A percentile compares a stretch with the other conserved stretches of the same genome.
These are phyloP conservation scores for Hibiscus syriacus DNA, from an alignment of 345 rosid species.

Conservation along the genomic window DNA sequence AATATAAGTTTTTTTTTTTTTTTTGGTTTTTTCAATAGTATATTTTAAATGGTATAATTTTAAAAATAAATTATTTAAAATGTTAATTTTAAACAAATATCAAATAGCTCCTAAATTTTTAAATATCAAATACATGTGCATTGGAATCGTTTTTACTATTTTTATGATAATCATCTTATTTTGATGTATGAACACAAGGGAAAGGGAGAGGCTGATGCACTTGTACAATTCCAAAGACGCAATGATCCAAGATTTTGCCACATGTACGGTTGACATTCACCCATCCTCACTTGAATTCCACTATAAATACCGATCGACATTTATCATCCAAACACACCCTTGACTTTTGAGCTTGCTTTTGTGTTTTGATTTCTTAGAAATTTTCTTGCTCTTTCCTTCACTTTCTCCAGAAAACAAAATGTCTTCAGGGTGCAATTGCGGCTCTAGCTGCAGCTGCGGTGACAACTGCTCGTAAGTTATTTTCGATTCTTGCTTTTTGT, in stretches of 20 bases:
- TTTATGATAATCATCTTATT: too few relatives aligned
- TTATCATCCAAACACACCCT: background rate
- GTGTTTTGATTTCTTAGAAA: background rate
- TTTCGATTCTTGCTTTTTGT: background rate
- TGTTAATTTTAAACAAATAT: too few relatives aligned
- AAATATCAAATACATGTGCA: too few relatives aligned
- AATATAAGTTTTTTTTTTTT: too few relatives aligned
- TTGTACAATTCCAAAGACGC: background rate
- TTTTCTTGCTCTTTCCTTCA: too few relatives aligned
- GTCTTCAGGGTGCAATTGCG: conserved; percentile 5
- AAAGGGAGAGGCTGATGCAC: background rate
- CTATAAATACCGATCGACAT: background rate
- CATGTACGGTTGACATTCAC: background rate
- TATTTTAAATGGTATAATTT: too few relatives aligned
- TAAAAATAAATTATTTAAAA: too few relatives aligned
- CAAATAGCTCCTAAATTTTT: too few relatives aligned
- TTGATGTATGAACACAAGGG: too few relatives aligned
- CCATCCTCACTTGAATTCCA: background rate
- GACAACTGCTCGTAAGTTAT: background rate
- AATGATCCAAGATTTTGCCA: background rate
- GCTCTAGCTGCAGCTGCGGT: background rate
- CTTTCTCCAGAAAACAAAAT: background rate
- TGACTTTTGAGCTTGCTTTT: background rate
- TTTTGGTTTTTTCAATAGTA: too few relatives aligned
- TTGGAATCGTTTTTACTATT: too few relatives aligned